A percentile compares a stretch with the other conserved stretches of the same genome.
phyloP scores from a whole-genome alignment of 352 stramenopile genomes.

The Pythium guiyangense region DNA sequence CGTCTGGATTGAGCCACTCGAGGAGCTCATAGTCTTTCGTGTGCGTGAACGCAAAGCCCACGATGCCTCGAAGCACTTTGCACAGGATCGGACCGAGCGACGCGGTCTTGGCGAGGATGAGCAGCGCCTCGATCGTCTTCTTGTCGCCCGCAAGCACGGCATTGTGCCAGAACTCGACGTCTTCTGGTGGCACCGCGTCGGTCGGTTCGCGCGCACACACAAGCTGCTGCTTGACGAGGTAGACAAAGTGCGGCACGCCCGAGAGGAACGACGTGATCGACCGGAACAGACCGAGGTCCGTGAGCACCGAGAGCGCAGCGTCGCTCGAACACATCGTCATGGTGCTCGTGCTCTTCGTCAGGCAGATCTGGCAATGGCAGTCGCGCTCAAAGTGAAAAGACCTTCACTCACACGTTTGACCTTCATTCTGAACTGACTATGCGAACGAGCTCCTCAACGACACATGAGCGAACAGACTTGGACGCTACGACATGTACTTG shows the following conservation, averaged over 20 bases:
- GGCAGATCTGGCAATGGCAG: too few relatives aligned
- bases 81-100: neutral
- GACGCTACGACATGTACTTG: too few relatives aligned
- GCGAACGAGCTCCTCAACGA: too few relatives aligned
- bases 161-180: neutral
- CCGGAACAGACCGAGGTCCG: neutral
- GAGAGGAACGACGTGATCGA: neutral
- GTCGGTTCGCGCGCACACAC: neutral
- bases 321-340: too few relatives aligned
- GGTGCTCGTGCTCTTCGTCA: too few relatives aligned
- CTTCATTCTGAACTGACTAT: too few relatives aligned
- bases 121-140: conserved; percentile 2
- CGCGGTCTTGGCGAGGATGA: neutral
- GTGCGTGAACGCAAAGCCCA: neutral
- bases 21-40: conserved; percentile 3
- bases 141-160: conserved; percentile 2
- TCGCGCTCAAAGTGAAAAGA: too few relatives aligned
- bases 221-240: neutral
- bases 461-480: too few relatives aligned
- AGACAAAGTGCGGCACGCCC: neutral
- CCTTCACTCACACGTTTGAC: too few relatives aligned
- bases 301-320: neutral
- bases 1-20: neutral
- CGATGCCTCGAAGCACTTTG: neutral
- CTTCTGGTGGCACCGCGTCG: neutral